A percentile compares a stretch with the other conserved stretches of the same genome.
These are phyloP conservation scores for Metschnikowia chrysomelidarum DNA, from an alignment of 805 yeast species.

Conservation along the genomic window DNA sequence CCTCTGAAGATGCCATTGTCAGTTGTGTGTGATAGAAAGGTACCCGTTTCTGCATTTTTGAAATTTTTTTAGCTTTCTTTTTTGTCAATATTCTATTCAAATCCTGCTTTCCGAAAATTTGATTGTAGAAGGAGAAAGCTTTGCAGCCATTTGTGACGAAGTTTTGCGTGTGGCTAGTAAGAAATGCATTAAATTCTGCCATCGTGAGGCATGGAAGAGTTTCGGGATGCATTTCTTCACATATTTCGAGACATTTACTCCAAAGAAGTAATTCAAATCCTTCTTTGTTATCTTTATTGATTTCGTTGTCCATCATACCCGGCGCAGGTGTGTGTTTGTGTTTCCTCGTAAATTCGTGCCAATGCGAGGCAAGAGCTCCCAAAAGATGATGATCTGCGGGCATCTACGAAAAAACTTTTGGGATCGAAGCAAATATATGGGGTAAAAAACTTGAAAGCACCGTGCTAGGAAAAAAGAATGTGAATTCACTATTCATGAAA, in stretches of 20 bases:
- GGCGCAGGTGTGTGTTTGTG: conserved; percentile 1
- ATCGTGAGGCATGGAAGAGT: conserved; percentile 13
- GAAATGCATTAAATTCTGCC: conserved; percentile 14
- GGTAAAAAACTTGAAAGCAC: too few relatives aligned
- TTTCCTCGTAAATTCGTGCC: conserved; percentile 8
- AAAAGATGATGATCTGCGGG: conserved; percentile 8
- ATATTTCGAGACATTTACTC: conserved; percentile 8
- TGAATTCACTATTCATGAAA: too few relatives aligned
- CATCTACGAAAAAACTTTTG: too few relatives aligned
- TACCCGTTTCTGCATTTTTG: background rate
- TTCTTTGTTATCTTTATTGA: background rate
- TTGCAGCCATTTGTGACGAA: conserved; percentile 8
- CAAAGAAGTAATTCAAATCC: conserved; percentile 8
- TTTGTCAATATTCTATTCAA: background rate
- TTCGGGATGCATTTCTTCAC: conserved; percentile 6
- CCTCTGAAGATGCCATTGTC: conserved; percentile 5
- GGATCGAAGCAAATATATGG: too few relatives aligned
- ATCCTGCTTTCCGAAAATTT: conserved; percentile 9
- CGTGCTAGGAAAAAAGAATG: too few relatives aligned
- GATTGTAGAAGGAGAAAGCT: conserved; percentile 12
- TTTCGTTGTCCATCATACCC: background rate
- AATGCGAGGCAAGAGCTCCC: conserved; percentile 9
- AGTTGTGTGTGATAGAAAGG: conserved; percentile 1
- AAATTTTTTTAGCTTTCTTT: background rate
- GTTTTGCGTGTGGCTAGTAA: conserved; percentile 6